These are phyloP conservation scores for Neurospora discreta DNA, from an alignment of 495 filamentous ascomycete species.

Conservation along the genomic window DNA sequence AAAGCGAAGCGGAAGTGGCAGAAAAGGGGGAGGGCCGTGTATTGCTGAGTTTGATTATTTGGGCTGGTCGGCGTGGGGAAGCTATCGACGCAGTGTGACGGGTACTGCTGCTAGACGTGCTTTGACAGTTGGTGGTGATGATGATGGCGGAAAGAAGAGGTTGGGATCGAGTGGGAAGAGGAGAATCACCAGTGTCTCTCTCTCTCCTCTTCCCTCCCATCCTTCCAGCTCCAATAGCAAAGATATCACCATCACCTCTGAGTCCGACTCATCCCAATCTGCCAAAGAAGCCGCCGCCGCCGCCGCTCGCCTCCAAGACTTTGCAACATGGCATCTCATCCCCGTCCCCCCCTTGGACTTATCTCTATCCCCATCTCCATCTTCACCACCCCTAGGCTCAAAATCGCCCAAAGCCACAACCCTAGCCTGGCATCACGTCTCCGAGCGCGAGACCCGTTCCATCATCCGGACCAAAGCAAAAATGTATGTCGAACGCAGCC, in stretches of 20 bases:
- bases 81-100: constrained; percentile 17
- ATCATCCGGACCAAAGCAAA: constrained; percentile 12
- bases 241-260: not conserved
- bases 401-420: not conserved
- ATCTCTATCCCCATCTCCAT: not conserved
- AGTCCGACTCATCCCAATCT: not conserved
- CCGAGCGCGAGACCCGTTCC: not conserved
- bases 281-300: not conserved
- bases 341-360: not conserved
- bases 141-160: not conserved
- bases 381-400: not conserved
- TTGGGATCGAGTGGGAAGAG: not conserved
- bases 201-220: not conserved
- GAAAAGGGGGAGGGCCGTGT: constrained; percentile 9
- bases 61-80: constrained; percentile 29
- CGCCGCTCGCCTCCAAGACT: not conserved
- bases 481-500: constrained; percentile 12
- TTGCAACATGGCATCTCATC: not conserved
- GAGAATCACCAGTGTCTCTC: not conserved
- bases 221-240: not conserved
- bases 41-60: constrained; percentile 31
- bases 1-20: not conserved
- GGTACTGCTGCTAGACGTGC: not conserved
- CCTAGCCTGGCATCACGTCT: not conserved
- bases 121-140: not conserved